Percentiles rank a stretch among this genome's conserved stretches.
Evolutionary conservation across 192 early-diverging fungal species (phyloP).

Genomic region (Radiomyces spectabilis): DNA sequence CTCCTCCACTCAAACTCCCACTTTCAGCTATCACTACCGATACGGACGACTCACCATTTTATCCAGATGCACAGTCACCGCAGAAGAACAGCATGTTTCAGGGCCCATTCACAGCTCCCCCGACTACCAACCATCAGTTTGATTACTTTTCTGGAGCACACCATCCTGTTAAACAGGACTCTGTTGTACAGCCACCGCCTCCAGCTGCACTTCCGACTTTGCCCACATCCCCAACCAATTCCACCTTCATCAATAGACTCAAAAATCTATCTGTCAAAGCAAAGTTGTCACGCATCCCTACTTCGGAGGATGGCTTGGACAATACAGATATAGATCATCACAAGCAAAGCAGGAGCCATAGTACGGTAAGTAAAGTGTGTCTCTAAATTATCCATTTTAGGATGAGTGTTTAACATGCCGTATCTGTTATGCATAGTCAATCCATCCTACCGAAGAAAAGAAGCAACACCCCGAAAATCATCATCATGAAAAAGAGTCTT

Average conservation of each 20-base stretch:
- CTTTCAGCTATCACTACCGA: constrained; percentile 3
- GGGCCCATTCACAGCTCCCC: constrained; percentile 29
- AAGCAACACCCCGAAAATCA: too few species aligned
- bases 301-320: too few species aligned
- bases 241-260: constrained; percentile 39
- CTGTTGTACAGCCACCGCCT: constrained; percentile 26
- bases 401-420: too few species aligned
- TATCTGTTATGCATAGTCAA: too few species aligned
- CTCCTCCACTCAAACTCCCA: constrained; percentile 5
- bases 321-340: too few species aligned
- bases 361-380: too few species aligned
- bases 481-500: too few species aligned
- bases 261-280: constrained; percentile 35
- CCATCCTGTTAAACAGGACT: constrained; percentile 13
- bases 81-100: background rate
- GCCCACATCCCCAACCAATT: constrained; percentile 14
- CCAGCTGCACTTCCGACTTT: constrained; percentile 23
- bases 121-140: constrained; percentile 2
- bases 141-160: constrained; percentile 29
- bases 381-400: too few species aligned
- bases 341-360: too few species aligned
- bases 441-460: too few species aligned
- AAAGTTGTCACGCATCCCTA: constrained; percentile 36
- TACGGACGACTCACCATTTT: constrained; percentile 4
- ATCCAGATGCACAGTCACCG: background rate